A percentile compares a stretch with the other conserved stretches of the same genome.
Evolutionary conservation across 2,329 filamentous ascomycete species (phyloP).

Genomic region (Fusarium hostae): DNA sequence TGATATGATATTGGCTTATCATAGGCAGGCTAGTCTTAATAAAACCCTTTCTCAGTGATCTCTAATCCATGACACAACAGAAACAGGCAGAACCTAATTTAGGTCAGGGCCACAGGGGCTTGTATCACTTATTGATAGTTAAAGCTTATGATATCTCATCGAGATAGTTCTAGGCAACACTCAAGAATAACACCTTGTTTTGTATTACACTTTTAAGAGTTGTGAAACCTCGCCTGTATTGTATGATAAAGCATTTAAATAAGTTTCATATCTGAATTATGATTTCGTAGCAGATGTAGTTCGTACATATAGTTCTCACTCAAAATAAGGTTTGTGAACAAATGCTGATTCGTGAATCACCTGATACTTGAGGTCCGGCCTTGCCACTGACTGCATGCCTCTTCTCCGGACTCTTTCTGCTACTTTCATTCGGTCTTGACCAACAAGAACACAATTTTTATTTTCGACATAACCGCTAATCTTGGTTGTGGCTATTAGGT

Average conservation of each 20-base stretch:
- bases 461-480: neutral
- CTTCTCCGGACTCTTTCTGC: accelerated
- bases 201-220: neutral
- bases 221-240: neutral
- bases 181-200: neutral
- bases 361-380: neutral
- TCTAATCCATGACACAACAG: neutral
- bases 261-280: neutral
- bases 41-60: accelerated
- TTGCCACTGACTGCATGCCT: neutral
- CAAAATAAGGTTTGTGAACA: too few species aligned
- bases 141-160: too few species aligned
- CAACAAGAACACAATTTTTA: neutral
- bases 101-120: neutral
- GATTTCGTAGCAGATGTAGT: too few species aligned
- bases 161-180: too few species aligned
- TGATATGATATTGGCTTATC: too few species aligned
- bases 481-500: neutral
- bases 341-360: accelerated
- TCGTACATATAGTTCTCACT: too few species aligned
- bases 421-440: neutral
- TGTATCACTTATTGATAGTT: too few species aligned
- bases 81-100: neutral
- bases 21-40: neutral
- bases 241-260: neutral